Evolutionary conservation across 768 basidiomycete genomes (phyloP).

Genomic region (Myochromella boudieri): DNA sequence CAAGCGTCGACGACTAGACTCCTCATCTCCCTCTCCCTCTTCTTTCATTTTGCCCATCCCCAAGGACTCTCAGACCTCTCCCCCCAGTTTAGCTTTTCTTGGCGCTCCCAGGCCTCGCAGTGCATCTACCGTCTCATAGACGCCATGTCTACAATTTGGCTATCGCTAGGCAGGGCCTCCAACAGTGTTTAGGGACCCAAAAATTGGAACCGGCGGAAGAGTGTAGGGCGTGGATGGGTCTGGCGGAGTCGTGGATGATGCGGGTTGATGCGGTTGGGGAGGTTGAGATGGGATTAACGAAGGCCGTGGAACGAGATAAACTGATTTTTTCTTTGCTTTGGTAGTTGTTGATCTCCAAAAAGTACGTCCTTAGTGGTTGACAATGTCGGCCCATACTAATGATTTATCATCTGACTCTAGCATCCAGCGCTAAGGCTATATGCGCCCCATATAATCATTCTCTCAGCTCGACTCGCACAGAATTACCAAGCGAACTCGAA

Average conservation of each 20-base stretch:
- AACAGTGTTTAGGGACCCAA: constrained; percentile 50
- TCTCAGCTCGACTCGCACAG: constrained; percentile 58
- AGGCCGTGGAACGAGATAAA: constrained; percentile 45
- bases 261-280: constrained; percentile 48
- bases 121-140: constrained; percentile 64
- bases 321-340: neutral
- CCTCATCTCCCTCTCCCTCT: no score
- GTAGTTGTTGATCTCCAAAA: constrained; percentile 57
- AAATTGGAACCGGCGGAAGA: constrained; percentile 59
- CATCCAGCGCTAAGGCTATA: constrained; percentile 66
- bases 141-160: constrained; percentile 54
- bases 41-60: no score
- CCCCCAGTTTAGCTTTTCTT: constrained; percentile 53
- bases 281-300: constrained; percentile 67
- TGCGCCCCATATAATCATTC: constrained; percentile 55
- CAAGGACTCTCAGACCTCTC: no score
- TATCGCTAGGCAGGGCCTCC: constrained; percentile 55
- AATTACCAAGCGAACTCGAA: constrained; percentile 51
- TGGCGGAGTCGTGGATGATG: constrained; percentile 68
- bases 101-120: constrained; percentile 56
- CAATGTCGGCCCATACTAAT: no score
- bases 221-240: constrained; percentile 67
- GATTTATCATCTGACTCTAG: no score
- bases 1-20: no score
- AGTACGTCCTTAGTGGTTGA: constrained; percentile 37